Evolutionary conservation across 2,329 filamentous ascomycete genomes (phyloP), one percentile per base, ranked within the genome.

Genomic region (Calonectria pauciramosa): DNA sequence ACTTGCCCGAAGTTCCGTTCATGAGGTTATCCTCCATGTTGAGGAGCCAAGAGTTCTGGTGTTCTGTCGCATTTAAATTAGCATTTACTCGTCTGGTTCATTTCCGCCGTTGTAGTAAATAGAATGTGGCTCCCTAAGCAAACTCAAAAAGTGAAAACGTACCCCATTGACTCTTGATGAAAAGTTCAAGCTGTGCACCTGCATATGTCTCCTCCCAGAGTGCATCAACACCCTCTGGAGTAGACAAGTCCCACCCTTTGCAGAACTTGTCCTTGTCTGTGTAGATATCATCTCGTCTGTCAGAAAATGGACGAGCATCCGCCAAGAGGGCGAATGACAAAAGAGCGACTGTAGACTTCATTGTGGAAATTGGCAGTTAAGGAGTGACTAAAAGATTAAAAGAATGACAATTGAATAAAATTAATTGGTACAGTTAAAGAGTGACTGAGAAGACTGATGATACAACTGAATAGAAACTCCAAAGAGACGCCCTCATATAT

Each of bases 1-100:
- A 63, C 34, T 63, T 63, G n/a, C 56, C 34, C 23, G 56, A 63
- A 18, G 56, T 63, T 4, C 56, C 56, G 18, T 63, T 63, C 56
- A 63, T 41, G 14, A 63, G 56, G 23, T 63, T 28, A 16, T 63
- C 56, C 56, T 63, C 56, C 3, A 63, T 41, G 23, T 63, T 41
- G 34, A 63, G n/a, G 18, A 63, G 56, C 56, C 56, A 63, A 11
- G 13, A 16, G 34, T 63, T 63, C 16, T 63, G 56, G 36, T 63
- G 56, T 28, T 63, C 56, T 63, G 23, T 38, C 8, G 10, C 4
- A 13, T 10, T 23, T 23, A 18, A 3, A 23, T 47, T 23, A 47
- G n/a, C 44, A 47, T 47, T 4, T 23, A 13, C 5, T 47, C n/a
- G 7, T 23, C 13, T 4, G 20, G 18, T n/a, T 47, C 18, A 47